Evolutionary conservation across 2,329 filamentous ascomycete species (phyloP).

Genomic region (Aspergillus japonicus): DNA sequence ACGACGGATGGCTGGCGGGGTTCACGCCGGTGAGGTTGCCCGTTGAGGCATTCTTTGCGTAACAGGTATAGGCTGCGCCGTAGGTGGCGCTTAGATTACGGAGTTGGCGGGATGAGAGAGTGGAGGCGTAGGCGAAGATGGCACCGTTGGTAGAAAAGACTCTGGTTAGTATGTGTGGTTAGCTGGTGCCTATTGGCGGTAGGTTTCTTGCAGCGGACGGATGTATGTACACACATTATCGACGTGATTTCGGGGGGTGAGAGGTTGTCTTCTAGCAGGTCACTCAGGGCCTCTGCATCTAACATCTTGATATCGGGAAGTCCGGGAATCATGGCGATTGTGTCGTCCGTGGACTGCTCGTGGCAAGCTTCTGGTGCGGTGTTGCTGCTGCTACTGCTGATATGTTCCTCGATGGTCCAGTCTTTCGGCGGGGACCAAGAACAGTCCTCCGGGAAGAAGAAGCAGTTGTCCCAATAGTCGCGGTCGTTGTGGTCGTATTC

Average conservation of each 20-base stretch:
- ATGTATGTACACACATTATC: slow-evolving; percentile 35
- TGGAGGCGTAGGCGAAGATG: slow-evolving; percentile 44
- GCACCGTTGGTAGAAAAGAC: slow-evolving; percentile 46
- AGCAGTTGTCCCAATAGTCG: slow-evolving; percentile 44
- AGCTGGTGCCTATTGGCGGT: not conserved
- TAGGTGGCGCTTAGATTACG: slow-evolving; percentile 45
- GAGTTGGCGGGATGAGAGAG: slow-evolving; percentile 40
- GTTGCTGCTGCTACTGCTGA: slow-evolving; percentile 14
- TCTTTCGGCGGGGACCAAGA: slow-evolving; percentile 38
- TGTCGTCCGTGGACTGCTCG: slow-evolving; percentile 13
- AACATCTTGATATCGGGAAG: slow-evolving; percentile 46
- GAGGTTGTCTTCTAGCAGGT: slow-evolving; percentile 44
- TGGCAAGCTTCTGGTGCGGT: slow-evolving; percentile 14
- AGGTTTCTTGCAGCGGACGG: not conserved
- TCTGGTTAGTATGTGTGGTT: slow-evolving; percentile 21
- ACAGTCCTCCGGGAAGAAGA: slow-evolving; percentile 47
- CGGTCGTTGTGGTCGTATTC: slow-evolving; percentile 45
- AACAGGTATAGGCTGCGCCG: slow-evolving; percentile 45
- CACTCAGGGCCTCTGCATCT: slow-evolving; percentile 42
- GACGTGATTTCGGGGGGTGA: slow-evolving; percentile 46
- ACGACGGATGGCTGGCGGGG: slow-evolving; percentile 43
- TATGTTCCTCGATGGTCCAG: slow-evolving; percentile 28
- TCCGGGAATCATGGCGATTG: slow-evolving; percentile 41
- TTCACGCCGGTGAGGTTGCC: slow-evolving; percentile 46
- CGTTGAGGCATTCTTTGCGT: slow-evolving; percentile 41